Evolutionary conservation across 257 asterid species (phyloP).

Genomic region (Eustoma russellianum): DNA sequence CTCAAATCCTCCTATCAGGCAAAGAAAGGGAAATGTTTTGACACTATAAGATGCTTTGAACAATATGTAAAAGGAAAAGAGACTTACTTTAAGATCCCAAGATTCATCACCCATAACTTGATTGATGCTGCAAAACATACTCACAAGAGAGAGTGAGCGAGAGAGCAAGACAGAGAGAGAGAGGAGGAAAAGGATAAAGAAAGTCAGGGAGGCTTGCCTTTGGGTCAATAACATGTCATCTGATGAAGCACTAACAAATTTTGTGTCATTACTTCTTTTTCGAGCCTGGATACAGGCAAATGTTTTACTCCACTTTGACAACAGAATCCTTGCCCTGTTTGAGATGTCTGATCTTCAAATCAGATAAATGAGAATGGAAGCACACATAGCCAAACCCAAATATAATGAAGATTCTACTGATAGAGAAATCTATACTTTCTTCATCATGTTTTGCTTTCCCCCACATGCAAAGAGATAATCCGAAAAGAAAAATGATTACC

Average conservation of each 20-base stretch:
- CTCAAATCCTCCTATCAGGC: slow-evolving; percentile 48
- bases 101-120: slow-evolving; percentile 70
- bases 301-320: slow-evolving; percentile 75
- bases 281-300: slow-evolving; percentile 57
- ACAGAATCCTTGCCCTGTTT: slow-evolving; percentile 80
- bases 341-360: slow-evolving; percentile 92
- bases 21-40: slow-evolving; percentile 11
- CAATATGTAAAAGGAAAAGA: slow-evolving; percentile 1
- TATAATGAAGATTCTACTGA: neutral
- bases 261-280: slow-evolving; percentile 46
- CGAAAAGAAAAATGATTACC: too few relatives aligned
- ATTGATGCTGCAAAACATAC: slow-evolving; percentile 58
- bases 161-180: slow-evolving; percentile 6
- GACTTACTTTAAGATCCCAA: slow-evolving; percentile 44
- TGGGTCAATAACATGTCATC: slow-evolving; percentile 84
- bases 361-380: slow-evolving; percentile 52
- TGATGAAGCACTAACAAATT: slow-evolving; percentile 52
- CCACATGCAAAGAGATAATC: too few relatives aligned
- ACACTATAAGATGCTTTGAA: slow-evolving; percentile 11
- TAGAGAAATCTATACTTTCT: neutral
- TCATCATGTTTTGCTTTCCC: neutral
- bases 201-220: slow-evolving; percentile 44
- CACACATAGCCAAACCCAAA: neutral
- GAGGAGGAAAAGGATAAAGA: neutral
- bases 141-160: neutral